phyloP scores from a whole-genome alignment of 805 yeast genomes.

The Jamesozyma rosinii region DNA sequence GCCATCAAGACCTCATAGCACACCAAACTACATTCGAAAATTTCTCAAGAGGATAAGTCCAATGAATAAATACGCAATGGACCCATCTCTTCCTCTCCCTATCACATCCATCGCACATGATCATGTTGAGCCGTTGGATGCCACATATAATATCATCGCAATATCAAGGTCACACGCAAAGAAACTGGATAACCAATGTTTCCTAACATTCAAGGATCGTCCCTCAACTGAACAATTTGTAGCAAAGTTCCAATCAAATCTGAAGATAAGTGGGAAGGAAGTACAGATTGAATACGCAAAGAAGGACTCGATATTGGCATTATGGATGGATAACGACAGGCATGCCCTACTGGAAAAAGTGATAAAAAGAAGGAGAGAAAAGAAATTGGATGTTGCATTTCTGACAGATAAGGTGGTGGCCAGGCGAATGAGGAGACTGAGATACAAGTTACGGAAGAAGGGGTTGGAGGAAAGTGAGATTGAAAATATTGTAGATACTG shows the following conservation, averaged over 20 bases:
- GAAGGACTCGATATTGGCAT: slow-evolving; percentile 19
- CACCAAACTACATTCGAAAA: slow-evolving; percentile 11
- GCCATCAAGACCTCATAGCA: slow-evolving; percentile 21
- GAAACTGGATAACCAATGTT: slow-evolving; percentile 14
- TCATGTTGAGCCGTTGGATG: background rate
- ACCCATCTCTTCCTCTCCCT: background rate
- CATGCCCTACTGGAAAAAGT: slow-evolving; percentile 7
- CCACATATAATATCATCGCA: slow-evolving; percentile 8
- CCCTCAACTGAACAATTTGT: slow-evolving; percentile 12
- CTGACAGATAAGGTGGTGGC: slow-evolving; percentile 5
- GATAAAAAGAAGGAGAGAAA: slow-evolving; percentile 6
- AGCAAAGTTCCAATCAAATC: slow-evolving; percentile 4
- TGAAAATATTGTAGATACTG: slow-evolving; percentile 3
- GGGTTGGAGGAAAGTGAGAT: slow-evolving; percentile 13
- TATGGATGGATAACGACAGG: slow-evolving; percentile 8
- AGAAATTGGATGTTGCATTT: slow-evolving; percentile 4
- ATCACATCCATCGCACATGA: background rate
- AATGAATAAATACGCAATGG: slow-evolving; percentile 10
- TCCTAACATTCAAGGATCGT: slow-evolving; percentile 18
- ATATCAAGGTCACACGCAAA: slow-evolving; percentile 13
- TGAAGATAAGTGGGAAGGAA: slow-evolving; percentile 15
- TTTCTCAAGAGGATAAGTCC: slow-evolving; percentile 15
- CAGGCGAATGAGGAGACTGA: slow-evolving; percentile 21
- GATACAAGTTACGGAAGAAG: slow-evolving; percentile 15
- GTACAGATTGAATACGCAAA: slow-evolving; percentile 16